Evolutionary conservation across 1,284 basidiomycete genomes (phyloP).

Genomic region (Ustilago tritici): DNA sequence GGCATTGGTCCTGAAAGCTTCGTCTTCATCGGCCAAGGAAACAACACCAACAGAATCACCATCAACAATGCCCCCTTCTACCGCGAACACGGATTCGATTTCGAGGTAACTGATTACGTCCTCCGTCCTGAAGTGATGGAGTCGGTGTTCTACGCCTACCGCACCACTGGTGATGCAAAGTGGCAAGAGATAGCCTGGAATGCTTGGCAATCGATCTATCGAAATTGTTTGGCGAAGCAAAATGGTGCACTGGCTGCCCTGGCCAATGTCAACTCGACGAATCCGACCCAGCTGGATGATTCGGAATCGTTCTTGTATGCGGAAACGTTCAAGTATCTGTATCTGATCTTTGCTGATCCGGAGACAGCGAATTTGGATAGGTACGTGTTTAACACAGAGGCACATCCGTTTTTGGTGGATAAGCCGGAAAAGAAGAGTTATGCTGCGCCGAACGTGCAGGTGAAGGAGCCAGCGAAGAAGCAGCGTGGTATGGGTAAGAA

Average conservation of each 20-base stretch:
- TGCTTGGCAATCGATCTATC: conserved; percentile 88
- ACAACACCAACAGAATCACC: conserved; percentile 42
- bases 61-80: conserved; percentile 52
- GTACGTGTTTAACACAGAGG: conserved; percentile 66
- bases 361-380: conserved; percentile 45
- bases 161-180: conserved; percentile 56
- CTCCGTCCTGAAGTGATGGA: conserved; percentile 65
- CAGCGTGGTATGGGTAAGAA: neutral
- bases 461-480: conserved; percentile 6
- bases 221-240: conserved; percentile 77
- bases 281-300: conserved; percentile 50
- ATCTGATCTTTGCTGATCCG: conserved; percentile 60
- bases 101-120: conserved; percentile 51
- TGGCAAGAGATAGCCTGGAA: conserved; percentile 86
- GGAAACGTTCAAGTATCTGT: conserved; percentile 65
- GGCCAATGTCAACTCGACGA: conserved; percentile 41
- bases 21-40: conserved; percentile 41
- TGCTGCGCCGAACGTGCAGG: conserved; percentile 8
- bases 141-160: conserved; percentile 56
- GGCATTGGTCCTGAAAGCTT: conserved; percentile 63
- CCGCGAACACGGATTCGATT: conserved; percentile 52
- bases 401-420: conserved; percentile 61
- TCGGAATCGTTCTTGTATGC: conserved; percentile 61
- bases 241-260: conserved; percentile 50
- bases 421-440: conserved; percentile 33